phyloP scores from a whole-genome alignment of 495 filamentous ascomycete genomes.

The Aspergillus cavernicola region DNA sequence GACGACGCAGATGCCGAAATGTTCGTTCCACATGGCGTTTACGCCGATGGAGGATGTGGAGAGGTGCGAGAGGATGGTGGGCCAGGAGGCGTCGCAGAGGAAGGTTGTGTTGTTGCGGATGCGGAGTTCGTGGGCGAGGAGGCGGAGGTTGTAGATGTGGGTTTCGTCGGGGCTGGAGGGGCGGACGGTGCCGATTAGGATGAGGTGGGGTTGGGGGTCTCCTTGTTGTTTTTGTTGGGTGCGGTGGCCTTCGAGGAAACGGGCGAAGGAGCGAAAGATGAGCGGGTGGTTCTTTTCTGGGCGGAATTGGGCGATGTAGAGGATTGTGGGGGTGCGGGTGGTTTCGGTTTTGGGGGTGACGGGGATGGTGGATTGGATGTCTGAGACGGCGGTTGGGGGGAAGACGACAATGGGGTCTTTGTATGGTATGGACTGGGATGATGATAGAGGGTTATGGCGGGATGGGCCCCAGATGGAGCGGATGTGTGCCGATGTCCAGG shows the following conservation, averaged over 20 bases:
- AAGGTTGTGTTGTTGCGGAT: conserved; percentile 83
- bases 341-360: conserved; percentile 63
- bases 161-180: conserved; percentile 75
- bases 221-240: background rate
- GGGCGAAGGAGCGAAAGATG: conserved; percentile 76
- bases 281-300: conserved; percentile 94
- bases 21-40: conserved; percentile 99
- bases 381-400: conserved; percentile 84
- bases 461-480: conserved; percentile 69
- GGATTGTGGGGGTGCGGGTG: conserved; percentile 60
- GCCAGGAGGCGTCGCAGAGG: conserved; percentile 83
- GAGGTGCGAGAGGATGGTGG: conserved; percentile 75
- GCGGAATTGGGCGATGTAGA: conserved; percentile 96
- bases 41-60: conserved; percentile 72
- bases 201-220: conserved; percentile 53
- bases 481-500: conserved; percentile 89
- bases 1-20: conserved; percentile 97
- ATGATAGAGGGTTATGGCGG: conserved; percentile 23
- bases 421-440: conserved; percentile 21
- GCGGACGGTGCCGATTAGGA: conserved; percentile 84
- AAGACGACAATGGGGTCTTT: conserved; percentile 65
- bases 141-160: conserved; percentile 83
- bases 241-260: conserved; percentile 48
- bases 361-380: conserved; percentile 67
- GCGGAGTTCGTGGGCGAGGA: conserved; percentile 82